Evolutionary conservation across 1,284 basidiomycete genomes (phyloP).

Genomic region (Ustilago nuda): DNA sequence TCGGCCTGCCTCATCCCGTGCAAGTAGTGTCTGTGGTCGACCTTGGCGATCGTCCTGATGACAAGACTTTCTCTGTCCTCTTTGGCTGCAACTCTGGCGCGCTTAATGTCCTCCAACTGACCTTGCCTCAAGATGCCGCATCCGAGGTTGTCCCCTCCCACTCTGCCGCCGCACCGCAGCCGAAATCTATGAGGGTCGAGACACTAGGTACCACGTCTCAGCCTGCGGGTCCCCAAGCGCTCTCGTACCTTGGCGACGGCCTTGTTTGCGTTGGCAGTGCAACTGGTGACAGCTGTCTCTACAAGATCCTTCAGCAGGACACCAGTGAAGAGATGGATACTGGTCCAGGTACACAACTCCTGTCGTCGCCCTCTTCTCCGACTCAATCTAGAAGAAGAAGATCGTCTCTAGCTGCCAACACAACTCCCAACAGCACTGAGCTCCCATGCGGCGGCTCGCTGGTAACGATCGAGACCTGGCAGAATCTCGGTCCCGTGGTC

Average conservation of each 20-base stretch:
- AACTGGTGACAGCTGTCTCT: constrained; percentile 57
- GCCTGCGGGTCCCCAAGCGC: constrained; percentile 48
- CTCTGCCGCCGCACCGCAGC: constrained; percentile 8
- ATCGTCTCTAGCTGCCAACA: constrained; percentile 15
- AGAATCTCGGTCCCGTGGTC: constrained; percentile 81
- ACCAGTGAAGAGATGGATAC: constrained; percentile 6
- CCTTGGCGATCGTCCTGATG: constrained; percentile 18
- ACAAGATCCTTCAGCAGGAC: constrained; percentile 33
- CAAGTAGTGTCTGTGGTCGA: constrained; percentile 52
- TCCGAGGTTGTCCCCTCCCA: not conserved
- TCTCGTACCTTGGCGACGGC: constrained; percentile 59
- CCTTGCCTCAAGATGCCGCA: constrained; percentile 14
- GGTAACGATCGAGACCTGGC: constrained; percentile 44
- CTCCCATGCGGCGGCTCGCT: constrained; percentile 20
- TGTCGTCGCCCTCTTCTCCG: constrained; percentile 49
- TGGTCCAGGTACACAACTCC: constrained; percentile 15
- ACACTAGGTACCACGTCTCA: constrained; percentile 46
- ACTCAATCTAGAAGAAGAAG: constrained; percentile 28
- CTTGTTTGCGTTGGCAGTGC: constrained; percentile 57
- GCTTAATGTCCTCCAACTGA: constrained; percentile 43
- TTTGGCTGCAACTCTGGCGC: constrained; percentile 48
- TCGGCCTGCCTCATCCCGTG: constrained; percentile 44
- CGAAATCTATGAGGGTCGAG: constrained; percentile 35
- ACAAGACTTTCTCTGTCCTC: constrained; percentile 31
- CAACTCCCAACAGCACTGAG: constrained; percentile 8